Evolutionary conservation across 805 yeast species (phyloP).

Genomic region (Scheffersomyces amazonensis): DNA sequence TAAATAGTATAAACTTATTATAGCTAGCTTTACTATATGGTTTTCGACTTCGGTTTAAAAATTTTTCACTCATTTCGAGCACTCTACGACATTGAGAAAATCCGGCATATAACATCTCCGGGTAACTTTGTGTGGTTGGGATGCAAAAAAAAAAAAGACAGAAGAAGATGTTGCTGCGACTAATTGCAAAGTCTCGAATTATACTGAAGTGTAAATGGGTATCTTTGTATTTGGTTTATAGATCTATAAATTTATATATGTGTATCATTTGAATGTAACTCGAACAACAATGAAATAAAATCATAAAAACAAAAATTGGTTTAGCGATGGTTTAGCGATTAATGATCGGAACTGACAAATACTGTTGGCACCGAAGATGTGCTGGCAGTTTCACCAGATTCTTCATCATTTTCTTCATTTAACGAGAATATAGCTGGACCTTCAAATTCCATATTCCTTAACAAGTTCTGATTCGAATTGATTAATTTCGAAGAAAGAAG

Average conservation of each 20-base stretch:
- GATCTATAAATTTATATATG: no score
- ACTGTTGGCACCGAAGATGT: constrained; percentile 3
- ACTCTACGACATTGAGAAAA: no score
- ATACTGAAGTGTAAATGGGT: no score
- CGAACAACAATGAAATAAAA: no score
- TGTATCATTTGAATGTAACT: no score
- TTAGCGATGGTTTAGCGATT: not conserved
- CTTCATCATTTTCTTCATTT: constrained; percentile 1
- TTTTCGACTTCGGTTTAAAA: not conserved
- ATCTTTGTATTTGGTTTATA: no score
- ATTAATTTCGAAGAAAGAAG: constrained; percentile 2
- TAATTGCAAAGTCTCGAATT: no score
- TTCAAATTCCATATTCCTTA: not conserved
- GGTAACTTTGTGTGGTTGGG: no score
- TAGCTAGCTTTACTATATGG: not conserved
- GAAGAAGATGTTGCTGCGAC: no score
- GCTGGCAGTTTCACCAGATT: not conserved
- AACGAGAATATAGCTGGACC: constrained; percentile 3
- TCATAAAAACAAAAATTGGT: not conserved
- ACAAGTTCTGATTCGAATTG: not conserved
- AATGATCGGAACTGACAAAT: constrained; percentile 5
- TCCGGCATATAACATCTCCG: no score
- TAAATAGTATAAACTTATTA: not conserved
- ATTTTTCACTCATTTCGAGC: not conserved
- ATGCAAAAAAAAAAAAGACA: no score